phyloP scores from a whole-genome alignment of 345 rosid genomes.

The Salix arbutifolia region DNA sequence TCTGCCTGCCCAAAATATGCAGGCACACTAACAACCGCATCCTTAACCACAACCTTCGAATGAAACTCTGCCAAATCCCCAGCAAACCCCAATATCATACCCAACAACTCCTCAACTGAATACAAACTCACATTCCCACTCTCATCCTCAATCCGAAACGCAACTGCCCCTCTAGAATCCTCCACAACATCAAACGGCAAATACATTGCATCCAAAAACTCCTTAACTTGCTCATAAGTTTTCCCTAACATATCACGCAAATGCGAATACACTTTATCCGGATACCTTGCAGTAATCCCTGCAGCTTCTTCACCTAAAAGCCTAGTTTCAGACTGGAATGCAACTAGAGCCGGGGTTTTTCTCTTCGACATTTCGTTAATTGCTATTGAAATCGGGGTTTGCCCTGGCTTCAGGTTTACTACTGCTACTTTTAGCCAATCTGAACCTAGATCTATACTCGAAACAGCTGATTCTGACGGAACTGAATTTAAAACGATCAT shows the following conservation, averaged over 20 bases:
- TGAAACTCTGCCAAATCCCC: slow-evolving; percentile 74
- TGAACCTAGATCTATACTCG: slow-evolving; percentile 94
- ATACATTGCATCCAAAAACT: slow-evolving; percentile 54
- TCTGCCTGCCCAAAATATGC: slow-evolving; percentile 96
- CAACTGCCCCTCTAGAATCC: slow-evolving; percentile 72
- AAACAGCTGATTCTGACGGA: slow-evolving; percentile 67
- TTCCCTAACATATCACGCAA: slow-evolving; percentile 84
- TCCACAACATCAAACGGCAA: slow-evolving; percentile 66
- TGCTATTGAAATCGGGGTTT: slow-evolving; percentile 83
- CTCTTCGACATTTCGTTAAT: slow-evolving; percentile 99
- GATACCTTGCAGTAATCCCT: slow-evolving; percentile 83
- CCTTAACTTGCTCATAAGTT: slow-evolving; percentile 60
- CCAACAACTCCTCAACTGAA: slow-evolving; percentile 81
- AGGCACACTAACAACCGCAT: slow-evolving; percentile 77
- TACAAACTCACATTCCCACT: slow-evolving; percentile 30
- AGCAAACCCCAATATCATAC: slow-evolving; percentile 75
- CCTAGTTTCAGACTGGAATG: slow-evolving; percentile 68
- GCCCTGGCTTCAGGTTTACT: slow-evolving; percentile 81
- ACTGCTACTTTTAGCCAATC: slow-evolving; percentile 93
- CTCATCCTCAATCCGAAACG: slow-evolving; percentile 50
- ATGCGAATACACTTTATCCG: slow-evolving; percentile 70
- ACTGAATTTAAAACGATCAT: not conserved
- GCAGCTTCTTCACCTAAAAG: slow-evolving; percentile 93
- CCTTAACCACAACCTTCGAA: slow-evolving; percentile 60
- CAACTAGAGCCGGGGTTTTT: slow-evolving; percentile 83